Percentiles rank a stretch among this genome's conserved stretches.
These are phyloP conservation scores for Penicillium sp. DNA, from an alignment of 2,329 filamentous ascomycete genomes.

Conservation along the genomic window DNA sequence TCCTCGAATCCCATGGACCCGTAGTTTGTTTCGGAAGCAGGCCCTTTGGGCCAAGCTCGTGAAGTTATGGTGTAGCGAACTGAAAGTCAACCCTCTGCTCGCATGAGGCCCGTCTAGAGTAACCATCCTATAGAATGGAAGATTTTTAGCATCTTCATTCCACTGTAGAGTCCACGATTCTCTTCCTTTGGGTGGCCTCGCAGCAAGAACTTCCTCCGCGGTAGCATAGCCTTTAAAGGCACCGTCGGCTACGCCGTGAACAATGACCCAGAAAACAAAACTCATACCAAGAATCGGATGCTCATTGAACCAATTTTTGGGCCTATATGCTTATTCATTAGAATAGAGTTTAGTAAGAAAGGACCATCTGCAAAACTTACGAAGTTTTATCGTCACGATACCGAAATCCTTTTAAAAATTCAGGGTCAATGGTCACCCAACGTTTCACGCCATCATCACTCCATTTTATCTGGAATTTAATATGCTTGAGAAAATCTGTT, in stretches of 20 bases:
- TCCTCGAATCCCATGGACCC: constrained; percentile 14
- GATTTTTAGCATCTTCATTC: constrained; percentile 6
- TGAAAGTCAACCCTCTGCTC: constrained; percentile 13
- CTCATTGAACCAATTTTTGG: constrained; percentile 21
- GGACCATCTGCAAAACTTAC: constrained; percentile 1
- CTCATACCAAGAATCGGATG: constrained; percentile 15
- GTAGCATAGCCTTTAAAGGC: constrained; percentile 19
- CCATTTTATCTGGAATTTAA: constrained; percentile 18
- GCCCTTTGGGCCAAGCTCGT: constrained; percentile 10
- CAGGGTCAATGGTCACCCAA: constrained; percentile 17
- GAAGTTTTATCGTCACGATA: constrained; percentile 8
- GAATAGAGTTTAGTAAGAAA: background rate
- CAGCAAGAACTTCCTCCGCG: constrained; percentile 14
- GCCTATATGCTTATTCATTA: constrained; percentile 1
- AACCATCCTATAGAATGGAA: constrained; percentile 17
- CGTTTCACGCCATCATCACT: constrained; percentile 7
- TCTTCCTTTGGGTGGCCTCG: constrained; percentile 12
- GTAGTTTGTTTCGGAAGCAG: constrained; percentile 12
- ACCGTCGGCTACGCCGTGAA: constrained; percentile 16
- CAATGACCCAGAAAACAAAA: constrained; percentile 24
- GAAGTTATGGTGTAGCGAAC: constrained; percentile 15
- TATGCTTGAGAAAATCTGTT: constrained; percentile 8
- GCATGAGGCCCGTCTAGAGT: constrained; percentile 6
- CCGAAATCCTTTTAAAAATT: constrained; percentile 20
- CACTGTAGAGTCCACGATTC: constrained; percentile 20